Conservation (phyloP, 208 protist species). For the Wallacemonas rigidus region DNA sequence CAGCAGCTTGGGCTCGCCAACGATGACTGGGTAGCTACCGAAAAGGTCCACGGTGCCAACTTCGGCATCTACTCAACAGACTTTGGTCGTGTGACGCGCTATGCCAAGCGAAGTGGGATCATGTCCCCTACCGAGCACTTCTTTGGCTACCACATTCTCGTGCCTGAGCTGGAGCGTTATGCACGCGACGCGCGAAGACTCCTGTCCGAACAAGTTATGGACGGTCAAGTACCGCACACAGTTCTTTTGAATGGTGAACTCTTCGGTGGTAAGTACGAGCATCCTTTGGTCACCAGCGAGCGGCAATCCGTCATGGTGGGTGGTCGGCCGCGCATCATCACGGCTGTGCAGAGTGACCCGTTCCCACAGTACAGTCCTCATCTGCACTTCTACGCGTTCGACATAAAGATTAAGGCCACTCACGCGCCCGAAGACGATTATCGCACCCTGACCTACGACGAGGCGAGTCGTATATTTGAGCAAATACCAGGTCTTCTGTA, state of each 20-base stretch:
- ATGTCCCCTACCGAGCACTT: constrained; percentile 82
- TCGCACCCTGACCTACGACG: constrained; percentile 70
- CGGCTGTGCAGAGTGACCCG: constrained; percentile 70
- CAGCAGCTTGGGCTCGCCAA: constrained; percentile 49
- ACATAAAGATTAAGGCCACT: constrained; percentile 76
- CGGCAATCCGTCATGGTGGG: constrained; percentile 62
- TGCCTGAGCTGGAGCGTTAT: constrained; percentile 65
- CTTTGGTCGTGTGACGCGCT: constrained; percentile 52
- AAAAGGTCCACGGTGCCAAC: constrained; percentile 91
- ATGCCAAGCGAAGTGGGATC: constrained; percentile 82
- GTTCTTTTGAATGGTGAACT: constrained; percentile 85
- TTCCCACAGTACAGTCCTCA: constrained; percentile 90
- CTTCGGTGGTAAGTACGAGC: constrained; percentile 89
- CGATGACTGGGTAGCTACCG: constrained; percentile 88
- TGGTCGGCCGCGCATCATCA: constrained; percentile 45
- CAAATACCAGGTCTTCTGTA: constrained; percentile 74
- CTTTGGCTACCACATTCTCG: constrained; percentile 84
- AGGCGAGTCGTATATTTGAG: constrained; percentile 67
- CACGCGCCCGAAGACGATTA: constrained; percentile 31
- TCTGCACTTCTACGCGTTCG: constrained; percentile 89
- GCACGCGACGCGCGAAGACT: constrained; percentile 40
- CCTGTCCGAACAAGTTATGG: constrained; percentile 28
- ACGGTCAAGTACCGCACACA: constrained; percentile 32
- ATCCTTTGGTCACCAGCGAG: constrained; percentile 58
- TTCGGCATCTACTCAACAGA: constrained; percentile 85